Conservation (phyloP, 2,329 filamentous ascomycete species). For the Venturia nashicola region DNA sequence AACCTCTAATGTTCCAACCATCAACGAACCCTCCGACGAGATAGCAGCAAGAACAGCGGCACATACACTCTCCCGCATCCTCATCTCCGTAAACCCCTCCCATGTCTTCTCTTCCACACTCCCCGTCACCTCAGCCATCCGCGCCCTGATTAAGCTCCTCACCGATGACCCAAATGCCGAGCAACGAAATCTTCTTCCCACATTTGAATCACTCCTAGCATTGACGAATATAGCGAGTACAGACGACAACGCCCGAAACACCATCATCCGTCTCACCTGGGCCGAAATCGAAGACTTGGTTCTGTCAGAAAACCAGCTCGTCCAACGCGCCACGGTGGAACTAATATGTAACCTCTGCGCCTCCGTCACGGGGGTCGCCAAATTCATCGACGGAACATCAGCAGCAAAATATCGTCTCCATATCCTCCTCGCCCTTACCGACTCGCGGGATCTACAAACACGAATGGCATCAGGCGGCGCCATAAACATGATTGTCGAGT, state of each 20-base stretch:
- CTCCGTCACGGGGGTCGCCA: constrained; percentile 49
- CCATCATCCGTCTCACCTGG: constrained; percentile 60
- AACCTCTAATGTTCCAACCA: constrained; percentile 31
- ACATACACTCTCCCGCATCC: constrained; percentile 70
- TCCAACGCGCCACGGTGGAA: constrained; percentile 77
- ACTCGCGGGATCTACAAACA: constrained; percentile 70
- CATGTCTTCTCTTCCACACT: constrained; percentile 67
- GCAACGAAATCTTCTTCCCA: constrained; percentile 65
- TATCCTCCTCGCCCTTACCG: constrained; percentile 74
- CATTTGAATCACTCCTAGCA: constrained; percentile 82
- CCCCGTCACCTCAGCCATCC: constrained; percentile 63
- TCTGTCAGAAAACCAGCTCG: constrained; percentile 58
- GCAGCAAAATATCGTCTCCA: constrained; percentile 51
- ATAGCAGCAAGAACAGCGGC: constrained; percentile 44
- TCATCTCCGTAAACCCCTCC: constrained; percentile 74
- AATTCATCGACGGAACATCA: constrained; percentile 58
- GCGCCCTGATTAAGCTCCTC: constrained; percentile 67
- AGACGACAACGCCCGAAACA: constrained; percentile 47
- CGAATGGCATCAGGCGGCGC: constrained; percentile 79
- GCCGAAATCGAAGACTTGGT: constrained; percentile 70
- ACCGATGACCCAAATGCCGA: constrained; percentile 45
- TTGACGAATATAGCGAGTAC: constrained; percentile 82
- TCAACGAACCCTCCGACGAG: constrained; percentile 19
- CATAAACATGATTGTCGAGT: constrained; percentile 65
- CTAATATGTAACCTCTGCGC: constrained; percentile 84